phyloP scores from a whole-genome alignment of 495 filamentous ascomycete genomes.

The Penicillium subrubescens region DNA sequence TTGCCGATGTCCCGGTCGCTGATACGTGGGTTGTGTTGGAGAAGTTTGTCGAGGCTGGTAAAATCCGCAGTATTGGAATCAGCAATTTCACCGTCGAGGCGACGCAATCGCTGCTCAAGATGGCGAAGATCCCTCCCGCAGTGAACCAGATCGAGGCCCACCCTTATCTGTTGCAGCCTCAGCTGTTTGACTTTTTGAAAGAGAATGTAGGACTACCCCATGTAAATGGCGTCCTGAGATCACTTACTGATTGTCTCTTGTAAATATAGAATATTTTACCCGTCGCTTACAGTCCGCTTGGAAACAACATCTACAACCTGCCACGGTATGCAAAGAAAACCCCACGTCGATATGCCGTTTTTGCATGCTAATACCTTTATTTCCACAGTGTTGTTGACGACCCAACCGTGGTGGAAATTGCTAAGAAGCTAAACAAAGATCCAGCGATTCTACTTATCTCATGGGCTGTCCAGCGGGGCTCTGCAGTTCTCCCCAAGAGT shows the following conservation, averaged over 20 bases:
- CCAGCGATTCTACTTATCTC: constrained; percentile 72
- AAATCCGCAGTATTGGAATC: constrained; percentile 76
- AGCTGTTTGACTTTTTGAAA: constrained; percentile 48
- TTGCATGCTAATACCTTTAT: constrained; percentile 5
- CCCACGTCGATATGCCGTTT: background rate
- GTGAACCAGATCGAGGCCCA: constrained; percentile 89
- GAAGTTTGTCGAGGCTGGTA: constrained; percentile 63
- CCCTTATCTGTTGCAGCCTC: constrained; percentile 74
- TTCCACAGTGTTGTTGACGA: constrained; percentile 56
- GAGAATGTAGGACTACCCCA: constrained; percentile 23
- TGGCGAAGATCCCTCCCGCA: constrained; percentile 62
- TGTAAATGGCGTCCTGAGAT: background rate
- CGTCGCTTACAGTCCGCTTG: constrained; percentile 57
- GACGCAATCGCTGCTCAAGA: constrained; percentile 65
- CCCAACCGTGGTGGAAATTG: constrained; percentile 57
- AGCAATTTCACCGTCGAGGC: constrained; percentile 72
- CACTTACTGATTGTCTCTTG: background rate
- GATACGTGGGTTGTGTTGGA: constrained; percentile 74
- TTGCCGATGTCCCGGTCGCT: constrained; percentile 36
- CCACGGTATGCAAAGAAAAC: constrained; percentile 32
- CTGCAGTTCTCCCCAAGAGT: constrained; percentile 62
- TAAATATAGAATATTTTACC: constrained; percentile 50
- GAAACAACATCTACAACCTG: constrained; percentile 52
- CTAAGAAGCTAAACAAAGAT: constrained; percentile 69
- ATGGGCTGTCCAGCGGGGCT: constrained; percentile 79